Evolutionary conservation across 2,329 filamentous ascomycete species (phyloP), one percentile per base, ranked within the genome.

Genomic region (Talaromyces sp.): DNA sequence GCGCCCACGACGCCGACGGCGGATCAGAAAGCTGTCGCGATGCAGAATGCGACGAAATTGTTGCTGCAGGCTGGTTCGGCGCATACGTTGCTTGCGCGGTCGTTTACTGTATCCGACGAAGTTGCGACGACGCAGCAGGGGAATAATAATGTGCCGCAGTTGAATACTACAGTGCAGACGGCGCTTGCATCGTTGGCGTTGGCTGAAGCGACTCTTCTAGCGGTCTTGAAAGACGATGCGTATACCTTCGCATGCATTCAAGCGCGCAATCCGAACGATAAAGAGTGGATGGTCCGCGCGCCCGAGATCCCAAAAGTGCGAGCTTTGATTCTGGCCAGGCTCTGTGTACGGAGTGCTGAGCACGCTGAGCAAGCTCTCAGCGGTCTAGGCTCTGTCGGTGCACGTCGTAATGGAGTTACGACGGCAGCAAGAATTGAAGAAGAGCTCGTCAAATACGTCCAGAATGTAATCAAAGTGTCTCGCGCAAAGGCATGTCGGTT

Each of bases 241-340:
- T 98, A 97, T 73, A 90, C 94, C 1, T 88, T 90, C 1, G 86
- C 89, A 6, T 89, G 96, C 2, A 88, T 92, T 0, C 91, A 96
- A 72, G 87, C 89, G 65, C 86, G 93, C 58, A 96, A 96, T 74
- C 87, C 89, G 62, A 88, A 89, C 70, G 92, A 93, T 76, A 92
- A 86, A 67, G 94, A 98, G 70, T 99, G 94, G 94, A 98, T 98
- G 93, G 96, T 95, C 77, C 92, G 91, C 72, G 86, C 92, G 0
- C 92, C 94, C 0, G 88, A 92, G 60, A 91, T 97, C 58, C 91
- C 93, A 34, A 93, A 94, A 74, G 93, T 97, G 19, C 88, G 94
- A 56, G 92, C 92, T 8, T 89, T 96, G 72, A 83, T 99, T 1
- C 96, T 96, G 73, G 93, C 93, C 1, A 85, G 94, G 0, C 82